Evolutionary conservation across 2,329 filamentous ascomycete species (phyloP), one percentile per base, ranked within the genome.

Genomic region (Orbilia javanica): DNA sequence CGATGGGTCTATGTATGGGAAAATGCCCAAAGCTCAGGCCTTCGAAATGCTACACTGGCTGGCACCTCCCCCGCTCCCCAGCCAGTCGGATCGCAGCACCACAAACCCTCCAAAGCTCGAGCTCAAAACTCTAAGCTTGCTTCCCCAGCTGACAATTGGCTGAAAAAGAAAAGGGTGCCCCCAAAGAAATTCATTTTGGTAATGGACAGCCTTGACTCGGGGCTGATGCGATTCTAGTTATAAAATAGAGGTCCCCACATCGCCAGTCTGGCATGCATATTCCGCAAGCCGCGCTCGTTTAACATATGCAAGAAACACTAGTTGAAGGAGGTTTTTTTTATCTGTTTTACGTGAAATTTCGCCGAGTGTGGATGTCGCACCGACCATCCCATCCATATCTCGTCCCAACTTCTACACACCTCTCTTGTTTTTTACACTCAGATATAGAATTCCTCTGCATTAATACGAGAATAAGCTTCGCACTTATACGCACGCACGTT

Each of bases 251-350:
- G 34, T 60, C 55, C 55, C 55, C 55, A 60, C 55, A 42, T 60
- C 34, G 34, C 55, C 55, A 60, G 55, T 60, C 55, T 60, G 55
- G 55, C 55, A 60, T 60, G 55, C 55, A 60, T 60, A 60, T 60
- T 60, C 55, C 55, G 55, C 55, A 60, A 60, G 34, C 55, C 55
- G 55, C 55, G 55, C 55, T 60, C 55, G 55, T 60, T 60, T 60
- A 60, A 60, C 52, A 18, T 60, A 42, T 60, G 55, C 55, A 42
- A 60, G 31, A 42, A 60, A 42, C 34, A 13, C 4, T 15, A 6
- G 34, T 36, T 25, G 20, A 42, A 60, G 55, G 34, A 25, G 15
- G 10, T 39, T 42, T 60, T 60, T 34, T 34, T 34, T 10, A 4
- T 34, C 31, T 34, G 31, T 5, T 5, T 60, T 42, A 39, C 18